Conservation (phyloP, 352 stramenopile genomes). For the Globisporangium paddicum region DNA sequence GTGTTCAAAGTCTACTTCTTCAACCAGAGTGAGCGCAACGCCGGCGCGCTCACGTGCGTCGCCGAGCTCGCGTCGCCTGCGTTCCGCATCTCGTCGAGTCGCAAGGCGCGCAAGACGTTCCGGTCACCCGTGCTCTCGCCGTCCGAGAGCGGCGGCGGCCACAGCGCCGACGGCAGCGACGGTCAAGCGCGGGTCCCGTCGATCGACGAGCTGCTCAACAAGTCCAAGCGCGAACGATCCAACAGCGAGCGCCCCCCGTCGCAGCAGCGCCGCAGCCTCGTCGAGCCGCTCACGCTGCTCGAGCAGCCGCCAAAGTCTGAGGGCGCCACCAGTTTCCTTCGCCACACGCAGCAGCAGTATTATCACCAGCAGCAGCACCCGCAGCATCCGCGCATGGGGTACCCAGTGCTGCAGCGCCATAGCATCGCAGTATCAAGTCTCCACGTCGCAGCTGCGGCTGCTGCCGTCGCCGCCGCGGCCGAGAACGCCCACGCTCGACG, state of each 20-base stretch:
- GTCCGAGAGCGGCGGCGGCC: slow-evolving; percentile 6
- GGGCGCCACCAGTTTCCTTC: not conserved
- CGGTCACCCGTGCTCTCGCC: slow-evolving; percentile 36
- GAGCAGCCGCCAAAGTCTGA: slow-evolving; percentile 12
- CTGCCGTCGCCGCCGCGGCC: not conserved
- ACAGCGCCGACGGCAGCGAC: not conserved
- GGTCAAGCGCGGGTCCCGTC: slow-evolving; percentile 19
- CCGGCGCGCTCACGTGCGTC: slow-evolving; percentile 38
- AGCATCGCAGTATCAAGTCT: slow-evolving; percentile 14
- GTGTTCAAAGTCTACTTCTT: slow-evolving; percentile 79
- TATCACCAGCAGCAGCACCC: not conserved
- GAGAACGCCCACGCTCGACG: slow-evolving; percentile 40
- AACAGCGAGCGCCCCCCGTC: slow-evolving; percentile 4
- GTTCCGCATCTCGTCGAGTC: slow-evolving; percentile 78
- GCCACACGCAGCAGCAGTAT: not conserved
- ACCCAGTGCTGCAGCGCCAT: slow-evolving; percentile 18
- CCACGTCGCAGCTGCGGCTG: slow-evolving; percentile 2
- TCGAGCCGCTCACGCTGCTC: slow-evolving; percentile 13
- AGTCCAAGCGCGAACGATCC: not conserved
- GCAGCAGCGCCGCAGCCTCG: slow-evolving; percentile 16
- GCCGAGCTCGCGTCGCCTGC: slow-evolving; percentile 51
- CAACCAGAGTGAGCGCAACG: slow-evolving; percentile 24
- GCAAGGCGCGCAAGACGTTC: slow-evolving; percentile 79
- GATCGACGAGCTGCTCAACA: slow-evolving; percentile 44
- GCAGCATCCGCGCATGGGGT: not conserved